These are phyloP conservation scores for Lachnellula suecica DNA, from an alignment of 2,329 filamentous ascomycete species.

Conservation along the genomic window DNA sequence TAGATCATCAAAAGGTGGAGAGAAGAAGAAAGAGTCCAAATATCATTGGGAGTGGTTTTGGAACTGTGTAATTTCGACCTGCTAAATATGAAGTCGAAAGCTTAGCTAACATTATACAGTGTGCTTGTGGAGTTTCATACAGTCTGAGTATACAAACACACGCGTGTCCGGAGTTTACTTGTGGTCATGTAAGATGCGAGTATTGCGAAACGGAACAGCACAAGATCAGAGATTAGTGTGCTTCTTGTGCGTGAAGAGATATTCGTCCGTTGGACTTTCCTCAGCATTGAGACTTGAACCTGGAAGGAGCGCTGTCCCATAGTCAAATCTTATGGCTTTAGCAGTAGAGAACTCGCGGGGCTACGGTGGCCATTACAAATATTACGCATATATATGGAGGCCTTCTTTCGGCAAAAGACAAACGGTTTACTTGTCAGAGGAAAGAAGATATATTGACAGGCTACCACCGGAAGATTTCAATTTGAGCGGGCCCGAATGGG, in stretches of 20 bases:
- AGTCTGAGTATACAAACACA: neutral
- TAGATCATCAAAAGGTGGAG: neutral
- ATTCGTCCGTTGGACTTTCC: too few species aligned
- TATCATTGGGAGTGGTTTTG: neutral
- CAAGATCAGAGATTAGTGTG: too few species aligned
- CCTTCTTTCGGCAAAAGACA: constrained; percentile 1
- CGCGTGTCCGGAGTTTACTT: neutral
- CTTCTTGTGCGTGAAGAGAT: too few species aligned
- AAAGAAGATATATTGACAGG: neutral
- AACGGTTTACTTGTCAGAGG: constrained; percentile 1
- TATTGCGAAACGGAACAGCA: neutral
- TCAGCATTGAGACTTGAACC: neutral
- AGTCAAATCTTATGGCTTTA: neutral
- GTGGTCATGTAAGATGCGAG: neutral
- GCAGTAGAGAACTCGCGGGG: too few species aligned
- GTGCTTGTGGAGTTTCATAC: neutral
- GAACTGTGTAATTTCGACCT: neutral
- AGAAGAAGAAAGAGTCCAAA: neutral
- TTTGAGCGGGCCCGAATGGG: too few species aligned
- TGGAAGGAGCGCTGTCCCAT: neutral
- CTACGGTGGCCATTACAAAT: constrained; percentile 4
- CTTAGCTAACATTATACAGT: neutral
- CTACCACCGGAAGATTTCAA: neutral
- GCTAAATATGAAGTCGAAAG: too few species aligned
- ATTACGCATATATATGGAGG: constrained; percentile 8